Evolutionary conservation across 768 basidiomycete species (phyloP), one percentile per base, ranked within the genome.

Genomic region (Boletus tomentosulus): DNA sequence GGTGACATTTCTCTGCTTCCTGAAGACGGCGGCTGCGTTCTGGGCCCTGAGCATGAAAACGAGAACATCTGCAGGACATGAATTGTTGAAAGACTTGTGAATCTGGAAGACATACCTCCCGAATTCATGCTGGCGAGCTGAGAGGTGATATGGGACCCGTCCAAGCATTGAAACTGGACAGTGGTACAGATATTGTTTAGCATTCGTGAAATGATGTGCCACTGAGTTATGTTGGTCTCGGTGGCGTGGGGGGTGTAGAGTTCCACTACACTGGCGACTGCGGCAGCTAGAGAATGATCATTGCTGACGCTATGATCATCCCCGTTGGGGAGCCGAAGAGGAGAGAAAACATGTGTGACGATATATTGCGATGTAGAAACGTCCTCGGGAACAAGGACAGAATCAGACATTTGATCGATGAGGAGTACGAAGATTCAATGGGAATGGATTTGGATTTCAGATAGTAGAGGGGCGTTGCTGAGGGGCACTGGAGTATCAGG

Each of bases 21-120:
- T 71, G 24, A 78, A 54, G 10, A 82, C 63, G 3, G 82, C 51
- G 7, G 69, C 77, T 3, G 75, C 79, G 45, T 82, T 82, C 52
- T 82, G 81, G 0, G 72, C 70, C n/a, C 66, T 66, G 22, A 83
- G 67, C 6, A 68, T 69, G 37, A 76, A 66, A 13, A 65, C 62
- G 5, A 75, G 49, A 9, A 70, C 61, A 51, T 72, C 80, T 80
- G 13, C 4, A 31, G 0, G 4, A 8, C 7, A 15, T 61, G 8
- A 61, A 45, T 24, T 22, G 19, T 24, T 7, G 12, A 10, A 33
- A 46, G 28, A 39, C 2, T 2, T 3, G 6, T 1, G 10, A 30
- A 16, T 16, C 3, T 15, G 2, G 16, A 25, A 7, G 19, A 2
- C 55, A 35, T 57, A 67, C 65, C 68, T 53, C 60, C 58, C 0